Conservation (phyloP, 2,329 filamentous ascomycete species). For the Ascochyta pisi region DNA sequence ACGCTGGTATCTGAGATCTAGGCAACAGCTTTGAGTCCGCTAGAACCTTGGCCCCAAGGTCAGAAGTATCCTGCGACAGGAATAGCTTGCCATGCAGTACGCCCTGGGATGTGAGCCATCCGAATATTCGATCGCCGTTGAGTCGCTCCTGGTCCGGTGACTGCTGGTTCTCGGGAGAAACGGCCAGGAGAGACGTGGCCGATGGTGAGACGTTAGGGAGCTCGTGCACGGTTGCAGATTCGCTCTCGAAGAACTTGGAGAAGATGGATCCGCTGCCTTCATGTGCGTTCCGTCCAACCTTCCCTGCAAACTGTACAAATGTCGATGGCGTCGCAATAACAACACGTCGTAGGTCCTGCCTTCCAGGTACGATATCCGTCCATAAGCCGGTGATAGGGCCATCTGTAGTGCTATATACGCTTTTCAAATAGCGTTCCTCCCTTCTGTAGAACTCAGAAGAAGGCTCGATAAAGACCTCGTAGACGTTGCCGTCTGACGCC, state of each 20-base stretch:
- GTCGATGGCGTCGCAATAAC: constrained; percentile 79
- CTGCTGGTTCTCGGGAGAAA: constrained; percentile 76
- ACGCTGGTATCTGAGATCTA: constrained; percentile 73
- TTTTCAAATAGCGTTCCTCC: constrained; percentile 90
- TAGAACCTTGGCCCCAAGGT: constrained; percentile 77
- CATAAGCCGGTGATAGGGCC: constrained; percentile 85
- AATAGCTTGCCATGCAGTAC: constrained; percentile 85
- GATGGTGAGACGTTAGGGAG: constrained; percentile 65
- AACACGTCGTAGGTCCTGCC: constrained; percentile 75
- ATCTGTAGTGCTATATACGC: constrained; percentile 81
- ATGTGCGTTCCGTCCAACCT: constrained; percentile 72
- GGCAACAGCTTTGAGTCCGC: constrained; percentile 79
- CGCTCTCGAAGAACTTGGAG: constrained; percentile 83
- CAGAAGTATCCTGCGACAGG: constrained; percentile 64
- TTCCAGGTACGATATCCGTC: constrained; percentile 75
- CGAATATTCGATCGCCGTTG: constrained; percentile 75
- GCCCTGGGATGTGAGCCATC: constrained; percentile 88
- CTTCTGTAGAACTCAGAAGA: constrained; percentile 93
- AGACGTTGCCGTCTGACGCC: constrained; percentile 90
- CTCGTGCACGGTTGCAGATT: constrained; percentile 80
- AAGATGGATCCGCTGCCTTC: constrained; percentile 88
- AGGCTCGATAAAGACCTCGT: constrained; percentile 93
- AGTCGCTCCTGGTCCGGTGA: constrained; percentile 58
- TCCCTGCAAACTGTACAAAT: constrained; percentile 82
- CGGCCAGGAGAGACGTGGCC: constrained; percentile 70